A percentile compares a stretch with the other conserved stretches of the same genome.
Evolutionary conservation across 495 filamentous ascomycete genomes (phyloP).

Genomic region (Penicillium psychrofluorescens): DNA sequence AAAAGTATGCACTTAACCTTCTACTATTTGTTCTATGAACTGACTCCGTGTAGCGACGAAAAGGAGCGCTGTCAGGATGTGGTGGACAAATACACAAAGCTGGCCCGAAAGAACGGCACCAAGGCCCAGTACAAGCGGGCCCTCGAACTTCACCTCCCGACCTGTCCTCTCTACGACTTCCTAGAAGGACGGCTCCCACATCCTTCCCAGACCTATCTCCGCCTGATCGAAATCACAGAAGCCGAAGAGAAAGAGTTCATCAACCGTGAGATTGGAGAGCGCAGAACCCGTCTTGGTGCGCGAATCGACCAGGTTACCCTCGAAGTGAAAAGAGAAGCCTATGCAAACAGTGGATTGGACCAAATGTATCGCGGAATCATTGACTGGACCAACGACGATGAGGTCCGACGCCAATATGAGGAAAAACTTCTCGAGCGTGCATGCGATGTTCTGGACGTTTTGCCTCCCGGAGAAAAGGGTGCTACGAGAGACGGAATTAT

Average conservation of each 20-base stretch:
- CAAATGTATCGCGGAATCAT: slow-evolving; percentile 72
- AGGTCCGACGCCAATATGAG: slow-evolving; percentile 74
- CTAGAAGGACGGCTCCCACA: slow-evolving; percentile 82
- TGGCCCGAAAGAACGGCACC: slow-evolving; percentile 63
- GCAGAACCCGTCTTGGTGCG: slow-evolving; percentile 82
- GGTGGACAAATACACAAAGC: slow-evolving; percentile 70
- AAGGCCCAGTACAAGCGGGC: slow-evolving; percentile 64
- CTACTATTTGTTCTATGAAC: not conserved
- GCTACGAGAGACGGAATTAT: slow-evolving; percentile 61
- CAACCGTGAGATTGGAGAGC: slow-evolving; percentile 83
- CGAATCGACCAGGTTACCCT: slow-evolving; percentile 70
- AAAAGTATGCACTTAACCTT: slow-evolving; percentile 40
- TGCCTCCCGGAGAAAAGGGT: slow-evolving; percentile 56
- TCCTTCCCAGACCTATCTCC: slow-evolving; percentile 73
- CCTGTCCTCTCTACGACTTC: slow-evolving; percentile 65
- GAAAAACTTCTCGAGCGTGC: slow-evolving; percentile 81
- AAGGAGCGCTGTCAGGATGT: slow-evolving; percentile 67
- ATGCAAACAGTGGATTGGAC: slow-evolving; percentile 61
- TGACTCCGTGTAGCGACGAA: slow-evolving; percentile 40
- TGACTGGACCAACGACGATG: slow-evolving; percentile 85
- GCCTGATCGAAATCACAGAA: slow-evolving; percentile 79
- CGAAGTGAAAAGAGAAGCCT: slow-evolving; percentile 83
- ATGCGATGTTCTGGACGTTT: slow-evolving; percentile 65
- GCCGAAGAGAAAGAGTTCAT: slow-evolving; percentile 83
- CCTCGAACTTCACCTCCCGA: slow-evolving; percentile 68